phyloP scores from a whole-genome alignment of 2,329 filamentous ascomycete species.

The Neopestalotiopsis sp. region DNA sequence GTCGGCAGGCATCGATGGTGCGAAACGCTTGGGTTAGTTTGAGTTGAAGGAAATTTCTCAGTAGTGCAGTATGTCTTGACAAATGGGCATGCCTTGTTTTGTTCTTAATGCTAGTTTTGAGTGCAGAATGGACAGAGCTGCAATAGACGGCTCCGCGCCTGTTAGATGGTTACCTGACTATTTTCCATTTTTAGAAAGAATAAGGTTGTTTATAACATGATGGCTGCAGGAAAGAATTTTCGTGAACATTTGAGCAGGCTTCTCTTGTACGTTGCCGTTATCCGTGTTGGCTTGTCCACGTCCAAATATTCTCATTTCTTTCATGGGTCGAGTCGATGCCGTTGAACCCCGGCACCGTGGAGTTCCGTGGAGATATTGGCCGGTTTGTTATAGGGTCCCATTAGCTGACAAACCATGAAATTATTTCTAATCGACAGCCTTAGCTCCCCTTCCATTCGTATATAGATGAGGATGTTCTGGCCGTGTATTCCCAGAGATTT shows the following conservation, averaged over 20 bases:
- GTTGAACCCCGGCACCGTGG: background rate
- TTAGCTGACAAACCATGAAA: background rate
- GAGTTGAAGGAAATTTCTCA: background rate
- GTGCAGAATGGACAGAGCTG: background rate
- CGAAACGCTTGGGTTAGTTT: background rate
- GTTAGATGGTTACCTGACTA: background rate
- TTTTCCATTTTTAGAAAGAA: background rate
- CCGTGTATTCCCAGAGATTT: background rate
- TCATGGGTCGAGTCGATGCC: background rate
- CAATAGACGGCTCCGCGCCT: background rate
- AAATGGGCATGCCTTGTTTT: background rate
- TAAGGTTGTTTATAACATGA: background rate
- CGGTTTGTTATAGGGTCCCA: background rate
- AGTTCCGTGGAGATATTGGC: slow-evolving; percentile 1
- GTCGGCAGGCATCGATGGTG: background rate
- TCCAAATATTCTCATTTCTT: background rate
- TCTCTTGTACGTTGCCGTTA: too few relatives aligned
- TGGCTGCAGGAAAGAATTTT: too few relatives aligned
- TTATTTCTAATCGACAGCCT: background rate
- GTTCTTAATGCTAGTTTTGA: background rate
- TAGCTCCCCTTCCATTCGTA: too few relatives aligned
- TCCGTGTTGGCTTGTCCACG: background rate
- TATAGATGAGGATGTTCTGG: too few relatives aligned
- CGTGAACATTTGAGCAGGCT: too few relatives aligned
- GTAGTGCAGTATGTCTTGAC: background rate